A percentile compares a stretch with the other conserved stretches of the same genome.
Conservation (phyloP, 2,329 filamentous ascomycete genomes). For the Coniochaeta ligniaria region DNA sequence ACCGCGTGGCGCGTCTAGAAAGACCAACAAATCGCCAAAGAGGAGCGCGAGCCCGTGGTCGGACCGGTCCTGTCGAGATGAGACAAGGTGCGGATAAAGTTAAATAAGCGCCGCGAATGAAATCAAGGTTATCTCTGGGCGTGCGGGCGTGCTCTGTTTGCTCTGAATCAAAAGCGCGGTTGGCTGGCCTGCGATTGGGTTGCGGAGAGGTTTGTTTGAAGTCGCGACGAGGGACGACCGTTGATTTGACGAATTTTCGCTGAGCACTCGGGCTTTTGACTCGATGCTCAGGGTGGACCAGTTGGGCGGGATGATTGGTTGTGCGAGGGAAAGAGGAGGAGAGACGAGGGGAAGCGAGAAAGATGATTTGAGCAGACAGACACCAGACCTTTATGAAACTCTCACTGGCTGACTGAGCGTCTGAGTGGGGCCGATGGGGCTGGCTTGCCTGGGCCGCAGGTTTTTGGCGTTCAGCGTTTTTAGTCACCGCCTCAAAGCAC, state of each 20-base stretch:
- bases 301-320: slow-evolving; percentile 39
- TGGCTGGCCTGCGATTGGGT: slow-evolving; percentile 17
- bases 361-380: slow-evolving; percentile 44
- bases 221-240: slow-evolving; percentile 13
- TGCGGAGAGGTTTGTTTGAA: slow-evolving; percentile 11
- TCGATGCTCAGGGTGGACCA: slow-evolving; percentile 22
- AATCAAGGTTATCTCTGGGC: not conserved
- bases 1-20: slow-evolving; percentile 3
- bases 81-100: not conserved
- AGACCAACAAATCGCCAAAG: not conserved
- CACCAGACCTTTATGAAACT: slow-evolving; percentile 31
- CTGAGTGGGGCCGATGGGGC: slow-evolving; percentile 21
- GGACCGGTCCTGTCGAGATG: not conserved
- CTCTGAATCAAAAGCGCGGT: slow-evolving; percentile 4
- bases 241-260: slow-evolving; percentile 22
- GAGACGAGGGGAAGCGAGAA: slow-evolving; percentile 33
- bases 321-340: slow-evolving; percentile 34
- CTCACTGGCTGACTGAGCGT: slow-evolving; percentile 45
- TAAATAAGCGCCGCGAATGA: slow-evolving; percentile 10
- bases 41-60: not conserved
- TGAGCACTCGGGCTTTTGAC: not conserved
- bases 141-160: not conserved
- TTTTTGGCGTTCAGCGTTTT: not conserved
- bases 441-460: not conserved
- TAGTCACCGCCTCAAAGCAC: not conserved